phyloP scores from a whole-genome alignment of 768 basidiomycete genomes.

The Wakefieldia striispora region DNA sequence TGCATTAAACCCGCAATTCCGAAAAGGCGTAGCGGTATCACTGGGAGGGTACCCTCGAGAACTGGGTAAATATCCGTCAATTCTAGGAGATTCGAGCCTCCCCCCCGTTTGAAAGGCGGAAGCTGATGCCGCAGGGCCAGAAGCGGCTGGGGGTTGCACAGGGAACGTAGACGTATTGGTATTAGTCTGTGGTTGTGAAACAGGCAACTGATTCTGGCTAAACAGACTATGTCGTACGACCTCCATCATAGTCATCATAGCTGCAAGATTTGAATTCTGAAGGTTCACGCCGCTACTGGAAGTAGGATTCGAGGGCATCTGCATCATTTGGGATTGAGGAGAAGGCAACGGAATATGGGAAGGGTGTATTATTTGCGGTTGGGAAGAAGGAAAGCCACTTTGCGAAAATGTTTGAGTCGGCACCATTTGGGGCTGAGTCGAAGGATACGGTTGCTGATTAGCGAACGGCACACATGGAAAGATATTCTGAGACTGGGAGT shows the following conservation, averaged over 20 bases:
- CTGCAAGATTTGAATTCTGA: constrained; percentile 22
- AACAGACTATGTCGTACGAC: constrained; percentile 26
- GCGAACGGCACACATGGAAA: constrained; percentile 10
- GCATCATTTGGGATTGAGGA: constrained; percentile 16
- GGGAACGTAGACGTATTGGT: not conserved
- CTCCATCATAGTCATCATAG: constrained; percentile 31
- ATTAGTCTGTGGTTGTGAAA: constrained; percentile 16
- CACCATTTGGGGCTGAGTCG: constrained; percentile 18
- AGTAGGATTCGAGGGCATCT: constrained; percentile 9
- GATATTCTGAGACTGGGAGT: constrained; percentile 20
- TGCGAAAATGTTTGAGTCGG: constrained; percentile 19
- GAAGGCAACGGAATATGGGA: constrained; percentile 14
- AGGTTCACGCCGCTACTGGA: constrained; percentile 10
- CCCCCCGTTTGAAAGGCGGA: not conserved
- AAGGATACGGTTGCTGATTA: constrained; percentile 17
- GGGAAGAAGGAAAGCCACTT: constrained; percentile 13
- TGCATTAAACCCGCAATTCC: constrained; percentile 3
- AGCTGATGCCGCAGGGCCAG: constrained; percentile 1
- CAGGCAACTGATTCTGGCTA: constrained; percentile 15
- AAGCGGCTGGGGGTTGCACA: constrained; percentile 2
- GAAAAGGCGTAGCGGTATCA: constrained; percentile 1
- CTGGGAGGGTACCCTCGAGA: constrained; percentile 3
- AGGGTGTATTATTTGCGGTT: constrained; percentile 10
- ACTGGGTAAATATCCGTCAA: not conserved
- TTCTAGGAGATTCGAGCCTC: not conserved